These are phyloP conservation scores for Termitomyces sp. DNA, from an alignment of 768 basidiomycete species.

Conservation along the genomic window DNA sequence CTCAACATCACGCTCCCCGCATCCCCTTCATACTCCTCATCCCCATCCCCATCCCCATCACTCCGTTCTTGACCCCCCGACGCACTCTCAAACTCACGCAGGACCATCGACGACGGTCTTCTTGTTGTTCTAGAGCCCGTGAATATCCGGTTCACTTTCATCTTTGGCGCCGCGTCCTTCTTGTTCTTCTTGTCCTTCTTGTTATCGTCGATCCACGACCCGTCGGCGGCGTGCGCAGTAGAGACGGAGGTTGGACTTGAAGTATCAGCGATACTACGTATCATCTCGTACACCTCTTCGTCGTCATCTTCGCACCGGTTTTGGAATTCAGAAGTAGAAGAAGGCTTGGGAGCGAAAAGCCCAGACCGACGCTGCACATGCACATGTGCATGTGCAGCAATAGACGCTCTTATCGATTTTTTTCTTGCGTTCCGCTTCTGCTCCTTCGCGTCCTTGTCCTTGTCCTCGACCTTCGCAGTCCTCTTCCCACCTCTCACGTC, in stretches of 20 bases:
- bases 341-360: constrained; percentile 14
- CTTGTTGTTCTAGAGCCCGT: constrained; percentile 17
- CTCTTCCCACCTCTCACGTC: too few relatives aligned
- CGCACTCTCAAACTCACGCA: constrained; percentile 4
- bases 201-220: too few relatives aligned
- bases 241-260: background rate
- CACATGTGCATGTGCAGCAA: constrained; percentile 9
- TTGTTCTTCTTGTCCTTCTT: too few relatives aligned
- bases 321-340: too few relatives aligned
- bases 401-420: constrained; percentile 23
- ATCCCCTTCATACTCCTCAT: constrained; percentile 25
- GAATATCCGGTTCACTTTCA: constrained; percentile 22
- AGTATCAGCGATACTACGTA: constrained; percentile 20
- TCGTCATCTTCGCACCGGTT: constrained; percentile 2
- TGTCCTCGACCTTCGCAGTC: too few relatives aligned
- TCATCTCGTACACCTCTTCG: constrained; percentile 11
- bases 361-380: constrained; percentile 8
- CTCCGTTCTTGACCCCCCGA: background rate
- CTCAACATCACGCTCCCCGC: constrained; percentile 42
- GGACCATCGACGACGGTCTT: too few relatives aligned
- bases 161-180: background rate
- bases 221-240: background rate
- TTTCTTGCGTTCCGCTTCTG: background rate
- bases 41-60: constrained; percentile 4
- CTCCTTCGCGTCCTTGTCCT: too few relatives aligned